Evolutionary conservation across 1,284 basidiomycete species (phyloP).

Genomic region (Puccinia hordei): DNA sequence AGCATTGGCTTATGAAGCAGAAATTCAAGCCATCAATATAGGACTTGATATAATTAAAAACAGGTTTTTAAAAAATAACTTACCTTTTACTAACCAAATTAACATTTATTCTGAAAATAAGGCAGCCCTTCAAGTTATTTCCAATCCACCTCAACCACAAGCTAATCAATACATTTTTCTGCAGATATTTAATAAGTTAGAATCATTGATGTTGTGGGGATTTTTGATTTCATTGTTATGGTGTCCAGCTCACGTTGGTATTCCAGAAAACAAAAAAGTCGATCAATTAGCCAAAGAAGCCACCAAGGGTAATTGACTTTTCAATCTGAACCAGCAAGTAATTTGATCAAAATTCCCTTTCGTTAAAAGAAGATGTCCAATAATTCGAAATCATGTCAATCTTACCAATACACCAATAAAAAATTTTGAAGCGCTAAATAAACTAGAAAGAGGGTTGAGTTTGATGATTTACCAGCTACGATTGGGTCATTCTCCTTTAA

Average conservation of each 20-base stretch:
- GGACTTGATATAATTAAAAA: no score
- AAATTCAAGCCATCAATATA: no score
- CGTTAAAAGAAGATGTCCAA: not conserved
- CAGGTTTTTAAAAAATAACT: no score
- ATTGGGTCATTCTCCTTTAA: not conserved
- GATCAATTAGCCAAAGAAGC: no score
- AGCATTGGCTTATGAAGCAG: no score
- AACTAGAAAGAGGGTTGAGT: no score
- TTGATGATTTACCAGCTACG: slow-evolving; percentile 10
- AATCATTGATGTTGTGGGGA: no score
- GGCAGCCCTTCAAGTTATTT: not conserved
- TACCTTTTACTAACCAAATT: no score
- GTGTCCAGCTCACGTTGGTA: no score
- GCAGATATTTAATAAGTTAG: not conserved
- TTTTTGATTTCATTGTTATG: no score
- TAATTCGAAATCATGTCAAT: not conserved
- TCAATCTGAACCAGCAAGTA: not conserved
- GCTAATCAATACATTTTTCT: not conserved
- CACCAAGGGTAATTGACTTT: not conserved
- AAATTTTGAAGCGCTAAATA: not conserved
- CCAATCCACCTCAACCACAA: not conserved
- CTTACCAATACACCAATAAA: not conserved
- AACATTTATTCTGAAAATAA: not conserved
- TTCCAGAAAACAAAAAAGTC: no score
- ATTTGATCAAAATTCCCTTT: not conserved